Percentiles rank a stretch among this genome's conserved stretches.
These are phyloP conservation scores for Kodamaea laetipori DNA, from an alignment of 805 yeast species.

Conservation along the genomic window DNA sequence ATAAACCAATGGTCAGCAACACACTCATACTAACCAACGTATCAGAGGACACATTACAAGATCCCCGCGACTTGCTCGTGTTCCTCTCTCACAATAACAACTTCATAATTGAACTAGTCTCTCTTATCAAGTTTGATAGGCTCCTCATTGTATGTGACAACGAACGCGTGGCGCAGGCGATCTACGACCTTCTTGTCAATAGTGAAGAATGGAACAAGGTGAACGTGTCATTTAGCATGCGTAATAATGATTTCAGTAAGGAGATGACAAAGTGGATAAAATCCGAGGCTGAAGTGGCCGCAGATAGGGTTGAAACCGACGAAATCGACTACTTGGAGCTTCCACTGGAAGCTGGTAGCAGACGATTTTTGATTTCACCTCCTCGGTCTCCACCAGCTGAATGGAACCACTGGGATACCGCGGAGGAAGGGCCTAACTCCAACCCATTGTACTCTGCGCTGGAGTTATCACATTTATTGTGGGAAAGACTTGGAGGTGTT, in stretches of 20 bases:
- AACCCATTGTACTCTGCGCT: slow-evolving; percentile 38
- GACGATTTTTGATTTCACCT: slow-evolving; percentile 46
- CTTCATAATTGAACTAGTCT: slow-evolving; percentile 34
- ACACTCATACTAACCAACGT: slow-evolving; percentile 39
- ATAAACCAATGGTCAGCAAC: slow-evolving; percentile 22
- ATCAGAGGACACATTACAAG: slow-evolving; percentile 20
- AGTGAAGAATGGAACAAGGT: slow-evolving; percentile 16
- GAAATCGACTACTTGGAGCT: slow-evolving; percentile 37
- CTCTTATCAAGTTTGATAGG: slow-evolving; percentile 36
- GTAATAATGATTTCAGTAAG: slow-evolving; percentile 30
- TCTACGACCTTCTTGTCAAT: not conserved
- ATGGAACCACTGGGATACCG: slow-evolving; percentile 45
- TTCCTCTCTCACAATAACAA: slow-evolving; percentile 27
- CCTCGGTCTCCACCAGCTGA: slow-evolving; percentile 47
- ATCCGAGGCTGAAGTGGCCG: not conserved
- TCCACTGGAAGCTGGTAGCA: slow-evolving; percentile 41
- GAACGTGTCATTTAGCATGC: slow-evolving; percentile 33
- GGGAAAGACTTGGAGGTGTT: slow-evolving; percentile 47
- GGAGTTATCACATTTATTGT: slow-evolving; percentile 44
- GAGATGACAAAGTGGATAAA: slow-evolving; percentile 9
- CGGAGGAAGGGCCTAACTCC: slow-evolving; percentile 44
- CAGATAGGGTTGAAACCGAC: not conserved
- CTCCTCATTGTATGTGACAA: slow-evolving; percentile 37
- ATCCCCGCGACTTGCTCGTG: slow-evolving; percentile 30
- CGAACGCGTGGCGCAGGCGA: slow-evolving; percentile 21